Evolutionary conservation across 805 yeast genomes (phyloP), one percentile per base, ranked within the genome.

Genomic region (Barnettozyma sucrosica): DNA sequence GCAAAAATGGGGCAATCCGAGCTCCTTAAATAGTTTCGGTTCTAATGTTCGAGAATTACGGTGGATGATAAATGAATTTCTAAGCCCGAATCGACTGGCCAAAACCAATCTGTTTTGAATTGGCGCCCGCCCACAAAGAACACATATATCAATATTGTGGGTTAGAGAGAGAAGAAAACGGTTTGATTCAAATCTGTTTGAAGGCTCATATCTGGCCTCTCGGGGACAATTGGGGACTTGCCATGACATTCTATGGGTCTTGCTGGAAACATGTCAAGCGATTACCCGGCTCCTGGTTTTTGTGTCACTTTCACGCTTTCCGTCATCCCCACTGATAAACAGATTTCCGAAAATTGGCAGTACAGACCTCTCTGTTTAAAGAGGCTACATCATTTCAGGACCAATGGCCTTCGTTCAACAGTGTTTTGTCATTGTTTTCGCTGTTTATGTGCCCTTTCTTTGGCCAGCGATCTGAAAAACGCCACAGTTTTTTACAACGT

Each of bases 51-150:
- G 45, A 49, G 57, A 52, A 42, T 45, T 42, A 30, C 24, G n/a
- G 13, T 21, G 43, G 57, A 55, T 54, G 57, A 54, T 54, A 54
- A 54, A 54, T 43, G 18, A 30, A 41, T 28, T 24, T 20, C 25
- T 41, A 30, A 41, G 36, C 33, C 19, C 34, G 25, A 2, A 11
- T 4, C 33, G n/a, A 5, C 43, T 16, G 2, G 20, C 34, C 32
- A 5, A 25, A 24, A n/a, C 16, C 23, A 16, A 34, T 4, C 6
- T 18, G n/a, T 8, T 36, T 7, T 18, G 9, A 18, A 4, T 20
- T 19, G 23, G 18, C 39, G 5, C 16, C 25, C 39, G 5, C 16
- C 25, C 40, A 19, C 14, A 19, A 36, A 34, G 21, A 34, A 7
- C 25, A 23, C 16, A n/a, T n/a, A n/a, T n/a, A n/a, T n/a, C n/a